Evolutionary conservation across 164 flowering plant genomes (phyloP), one percentile per base, ranked within the genome.

Genomic region (Saururus chinensis): DNA sequence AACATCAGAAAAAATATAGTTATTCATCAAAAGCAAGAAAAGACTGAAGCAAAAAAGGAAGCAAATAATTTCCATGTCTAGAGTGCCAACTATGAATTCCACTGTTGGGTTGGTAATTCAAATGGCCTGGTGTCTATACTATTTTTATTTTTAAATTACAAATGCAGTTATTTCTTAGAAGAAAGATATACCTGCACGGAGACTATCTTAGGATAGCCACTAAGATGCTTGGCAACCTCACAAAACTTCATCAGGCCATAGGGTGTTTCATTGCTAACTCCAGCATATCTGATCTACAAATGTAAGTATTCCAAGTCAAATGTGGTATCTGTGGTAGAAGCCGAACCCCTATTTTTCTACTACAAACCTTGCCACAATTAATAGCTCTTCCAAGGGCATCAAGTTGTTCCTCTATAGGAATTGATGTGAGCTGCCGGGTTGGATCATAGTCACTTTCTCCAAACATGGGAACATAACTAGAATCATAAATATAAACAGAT

Each of bases 401-500:
- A 66, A 85, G 85, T 71, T 87, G 95, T 74, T 87, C 95, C 67
- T 83, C 89, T 60, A 87, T 69, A 59, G 72, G 59, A 41, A 83
- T 70, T 9, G 84, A 77, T 60, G 55, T 56, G 66, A 70, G 77
- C 56, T 80, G 82, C 21, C 76, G 72, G 57, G 54, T 64, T 37
- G 83, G 85, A 72, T 87, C 85, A 76, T 86, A 90, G 52, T 85
- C 89, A 58, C 75, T 83, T 74, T 90, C 92, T 78, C 97, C 97
- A 85, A 90, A 90, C 97, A 90, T 90, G n/a, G 95, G 97, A 59
- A 84, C 82, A 70, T 84, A 86, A 49, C 95, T 89, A 66, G 59
- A 74, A 54, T 64, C 71, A 69, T 51, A 65, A 45, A 37, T 24
- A 69, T 40, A 45, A 67, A 56, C 59, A 23, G 65, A 42, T n/a